A percentile compares a stretch with the other conserved stretches of the same genome.
Evolutionary conservation across 169 alveolate genomes (phyloP).

Genomic region (Cryptosporidium muris): DNA sequence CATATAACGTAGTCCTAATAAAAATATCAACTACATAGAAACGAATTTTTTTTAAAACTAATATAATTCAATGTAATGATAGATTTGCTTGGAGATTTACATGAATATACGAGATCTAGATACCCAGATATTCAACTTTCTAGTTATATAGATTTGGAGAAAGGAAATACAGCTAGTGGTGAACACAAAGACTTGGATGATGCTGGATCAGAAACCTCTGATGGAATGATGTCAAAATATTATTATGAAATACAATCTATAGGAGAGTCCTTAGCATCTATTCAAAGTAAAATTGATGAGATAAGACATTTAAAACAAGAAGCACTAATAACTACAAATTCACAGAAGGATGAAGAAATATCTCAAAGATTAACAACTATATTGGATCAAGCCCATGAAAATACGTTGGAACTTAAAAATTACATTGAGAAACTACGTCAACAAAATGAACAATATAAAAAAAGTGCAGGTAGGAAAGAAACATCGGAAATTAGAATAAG

Average conservation of each 20-base stretch:
- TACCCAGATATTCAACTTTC: conserved; percentile 26
- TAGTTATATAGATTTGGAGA: conserved; percentile 21
- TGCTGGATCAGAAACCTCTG: neutral
- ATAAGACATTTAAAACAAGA: conserved; percentile 51
- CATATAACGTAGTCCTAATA: too few relatives aligned
- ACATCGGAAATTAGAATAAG: conserved; percentile 71
- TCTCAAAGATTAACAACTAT: conserved; percentile 63
- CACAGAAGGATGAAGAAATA: conserved; percentile 41
- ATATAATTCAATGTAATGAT: conserved; percentile 4
- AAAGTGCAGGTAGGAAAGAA: conserved; percentile 25
- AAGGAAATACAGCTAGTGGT: neutral
- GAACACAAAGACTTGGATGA: too few relatives aligned
- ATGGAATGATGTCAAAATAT: conserved; percentile 48
- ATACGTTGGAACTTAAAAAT: conserved; percentile 50
- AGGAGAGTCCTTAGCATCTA: conserved; percentile 51
- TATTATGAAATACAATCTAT: conserved; percentile 58
- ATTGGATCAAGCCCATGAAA: conserved; percentile 60
- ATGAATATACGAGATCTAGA: conserved; percentile 31
- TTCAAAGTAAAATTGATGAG: conserved; percentile 29
- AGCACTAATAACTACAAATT: conserved; percentile 61
- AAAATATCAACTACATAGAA: too few relatives aligned
- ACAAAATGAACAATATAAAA: conserved; percentile 55
- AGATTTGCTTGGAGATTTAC: conserved; percentile 37
- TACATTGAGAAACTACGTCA: conserved; percentile 65
- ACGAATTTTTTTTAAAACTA: too few relatives aligned